Evolutionary conservation across 192 early-diverging fungal genomes (phyloP).

Genomic region (Kappamyces sp.): DNA sequence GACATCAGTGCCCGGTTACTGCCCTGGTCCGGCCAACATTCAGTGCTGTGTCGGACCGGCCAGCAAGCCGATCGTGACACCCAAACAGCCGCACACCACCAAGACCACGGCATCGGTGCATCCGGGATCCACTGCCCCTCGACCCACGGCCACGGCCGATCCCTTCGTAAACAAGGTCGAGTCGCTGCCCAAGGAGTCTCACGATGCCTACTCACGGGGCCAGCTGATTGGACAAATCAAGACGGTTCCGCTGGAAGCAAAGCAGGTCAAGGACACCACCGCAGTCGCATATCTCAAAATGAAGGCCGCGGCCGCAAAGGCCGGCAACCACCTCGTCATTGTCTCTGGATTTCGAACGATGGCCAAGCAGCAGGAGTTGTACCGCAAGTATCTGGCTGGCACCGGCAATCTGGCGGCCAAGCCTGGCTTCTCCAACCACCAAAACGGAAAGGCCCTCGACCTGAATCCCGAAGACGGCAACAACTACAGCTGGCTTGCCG

Average conservation of each 20-base stretch:
- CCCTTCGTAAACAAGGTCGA: not conserved
- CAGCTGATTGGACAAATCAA: not conserved
- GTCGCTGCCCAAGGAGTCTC: not conserved
- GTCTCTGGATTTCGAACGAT: conserved; percentile 6
- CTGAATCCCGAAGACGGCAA: conserved; percentile 4
- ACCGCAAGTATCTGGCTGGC: conserved; percentile 1
- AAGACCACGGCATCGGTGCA: no score
- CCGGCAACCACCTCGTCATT: not conserved
- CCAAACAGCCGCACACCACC: no score
- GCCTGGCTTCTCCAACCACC: conserved; percentile 8
- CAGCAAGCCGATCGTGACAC: not conserved
- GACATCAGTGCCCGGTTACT: conserved; percentile 1
- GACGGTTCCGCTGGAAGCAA: not conserved
- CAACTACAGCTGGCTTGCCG: conserved; percentile 8
- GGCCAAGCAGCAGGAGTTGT: conserved; percentile 2
- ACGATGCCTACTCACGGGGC: not conserved
- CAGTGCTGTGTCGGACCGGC: not conserved
- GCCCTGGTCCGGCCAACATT: not conserved
- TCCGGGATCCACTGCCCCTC: not conserved
- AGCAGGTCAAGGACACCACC: not conserved
- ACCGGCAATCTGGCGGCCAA: conserved; percentile 4
- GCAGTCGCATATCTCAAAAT: conserved; percentile 4
- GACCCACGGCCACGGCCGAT: not conserved
- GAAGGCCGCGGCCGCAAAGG: not conserved
- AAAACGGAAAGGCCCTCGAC: conserved; percentile 7